Conservation (phyloP, 306 rosid genomes). For the Begonia loranthoides region DNA sequence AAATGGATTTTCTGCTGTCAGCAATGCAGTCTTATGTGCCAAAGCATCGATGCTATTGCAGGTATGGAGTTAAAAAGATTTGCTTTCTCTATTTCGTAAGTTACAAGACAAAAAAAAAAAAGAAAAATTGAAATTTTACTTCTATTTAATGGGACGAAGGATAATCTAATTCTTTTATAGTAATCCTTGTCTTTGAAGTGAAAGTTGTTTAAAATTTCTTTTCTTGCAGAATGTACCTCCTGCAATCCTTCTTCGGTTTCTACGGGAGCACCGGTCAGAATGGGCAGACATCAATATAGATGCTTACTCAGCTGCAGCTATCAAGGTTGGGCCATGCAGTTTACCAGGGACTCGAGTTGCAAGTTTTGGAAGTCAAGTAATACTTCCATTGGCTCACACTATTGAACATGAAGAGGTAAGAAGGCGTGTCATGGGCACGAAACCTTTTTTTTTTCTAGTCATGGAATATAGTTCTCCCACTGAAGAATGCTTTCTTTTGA, state of each 20-base stretch:
- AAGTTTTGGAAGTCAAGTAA: slow-evolving; percentile 88
- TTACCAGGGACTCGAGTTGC: slow-evolving; percentile 82
- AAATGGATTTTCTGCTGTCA: slow-evolving; percentile 78
- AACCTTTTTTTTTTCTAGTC: not conserved
- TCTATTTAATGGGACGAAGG: too few species aligned
- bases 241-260: slow-evolving; percentile 78
- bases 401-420: slow-evolving; percentile 92
- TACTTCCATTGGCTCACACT: slow-evolving; percentile 89
- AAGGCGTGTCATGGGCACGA: not conserved
- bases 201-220: slow-evolving; percentile 1
- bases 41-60: slow-evolving; percentile 97
- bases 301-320: slow-evolving; percentile 93
- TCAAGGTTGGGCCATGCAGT: slow-evolving; percentile 91
- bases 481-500: too few species aligned
- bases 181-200: too few species aligned
- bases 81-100: too few species aligned
- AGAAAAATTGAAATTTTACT: too few species aligned
- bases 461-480: not conserved
- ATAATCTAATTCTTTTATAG: too few species aligned
- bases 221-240: slow-evolving; percentile 82
- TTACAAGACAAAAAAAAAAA: too few species aligned
- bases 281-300: slow-evolving; percentile 97
- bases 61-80: slow-evolving; percentile 24
- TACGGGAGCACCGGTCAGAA: slow-evolving; percentile 94
- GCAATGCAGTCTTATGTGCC: slow-evolving; percentile 89